Evolutionary conservation across 2,329 filamentous ascomycete species (phyloP).

Genomic region (Scedosporium apiospermum): DNA sequence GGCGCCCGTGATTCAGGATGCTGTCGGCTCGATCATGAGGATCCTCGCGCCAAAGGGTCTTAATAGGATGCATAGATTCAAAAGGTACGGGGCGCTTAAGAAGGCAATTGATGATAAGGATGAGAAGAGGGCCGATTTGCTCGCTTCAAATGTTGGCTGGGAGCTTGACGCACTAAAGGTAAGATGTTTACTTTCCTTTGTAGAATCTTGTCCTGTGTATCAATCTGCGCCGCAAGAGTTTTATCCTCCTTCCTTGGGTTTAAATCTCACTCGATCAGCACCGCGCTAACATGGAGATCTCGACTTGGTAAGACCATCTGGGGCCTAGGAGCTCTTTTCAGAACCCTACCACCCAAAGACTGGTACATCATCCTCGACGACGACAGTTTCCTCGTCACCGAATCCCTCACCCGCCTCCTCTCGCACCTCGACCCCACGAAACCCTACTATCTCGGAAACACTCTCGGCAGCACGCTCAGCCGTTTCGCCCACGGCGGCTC

Average conservation of each 20-base stretch:
- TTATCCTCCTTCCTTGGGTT: background rate
- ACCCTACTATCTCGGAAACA: conserved; percentile 45
- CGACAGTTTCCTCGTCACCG: conserved; percentile 44
- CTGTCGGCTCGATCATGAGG: conserved; percentile 17
- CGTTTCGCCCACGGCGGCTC: conserved; percentile 50
- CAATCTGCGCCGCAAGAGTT: background rate
- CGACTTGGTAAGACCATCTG: conserved; percentile 38
- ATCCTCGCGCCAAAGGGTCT: conserved; percentile 6
- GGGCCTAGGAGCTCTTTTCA: conserved; percentile 42
- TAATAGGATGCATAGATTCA: conserved; percentile 21
- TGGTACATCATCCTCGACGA: conserved; percentile 52
- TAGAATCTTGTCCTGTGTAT: background rate
- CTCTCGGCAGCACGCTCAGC: conserved; percentile 44
- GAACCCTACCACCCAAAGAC: conserved; percentile 41
- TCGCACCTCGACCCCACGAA: conserved; percentile 36
- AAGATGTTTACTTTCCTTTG: conserved; percentile 4
- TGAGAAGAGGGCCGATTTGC: conserved; percentile 23
- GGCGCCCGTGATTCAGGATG: conserved; percentile 25
- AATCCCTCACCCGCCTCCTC: conserved; percentile 37
- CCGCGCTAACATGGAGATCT: background rate
- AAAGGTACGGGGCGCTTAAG: conserved; percentile 30
- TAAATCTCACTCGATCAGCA: background rate
- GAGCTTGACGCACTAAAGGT: conserved; percentile 42
- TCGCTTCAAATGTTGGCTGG: conserved; percentile 33
- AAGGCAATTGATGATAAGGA: conserved; percentile 27